phyloP scores from a whole-genome alignment of 164 flowering plant genomes.

The Berberis thunbergii region DNA sequence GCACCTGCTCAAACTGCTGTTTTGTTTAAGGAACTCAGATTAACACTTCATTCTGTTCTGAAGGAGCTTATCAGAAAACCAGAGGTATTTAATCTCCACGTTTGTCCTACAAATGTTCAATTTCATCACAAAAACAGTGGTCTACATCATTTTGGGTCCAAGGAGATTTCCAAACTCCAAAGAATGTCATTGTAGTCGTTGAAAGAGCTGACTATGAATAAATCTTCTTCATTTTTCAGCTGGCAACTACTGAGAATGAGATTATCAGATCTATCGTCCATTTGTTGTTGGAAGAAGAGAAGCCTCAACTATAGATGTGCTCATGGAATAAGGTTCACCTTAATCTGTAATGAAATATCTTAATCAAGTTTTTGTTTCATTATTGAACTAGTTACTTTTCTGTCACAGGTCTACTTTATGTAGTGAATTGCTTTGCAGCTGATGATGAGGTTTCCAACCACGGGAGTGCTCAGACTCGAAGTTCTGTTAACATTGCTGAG shows the following conservation, averaged over 20 bases:
- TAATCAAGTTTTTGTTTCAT: not conserved
- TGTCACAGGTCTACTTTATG: too few species aligned
- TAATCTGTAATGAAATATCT: not conserved
- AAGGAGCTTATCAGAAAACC: conserved; percentile 67
- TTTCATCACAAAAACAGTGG: not conserved
- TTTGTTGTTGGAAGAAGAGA: conserved; percentile 68
- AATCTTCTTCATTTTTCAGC: conserved; percentile 28
- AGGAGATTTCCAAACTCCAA: too few species aligned
- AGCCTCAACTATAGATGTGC: conserved; percentile 14
- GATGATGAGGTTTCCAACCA: not conserved
- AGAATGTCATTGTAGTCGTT: too few species aligned
- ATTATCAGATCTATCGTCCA: conserved; percentile 66
- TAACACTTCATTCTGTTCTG: conserved; percentile 64
- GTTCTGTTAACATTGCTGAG: too few species aligned
- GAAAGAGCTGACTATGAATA: not conserved
- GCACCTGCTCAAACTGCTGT: conserved; percentile 93
- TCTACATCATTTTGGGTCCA: too few species aligned
- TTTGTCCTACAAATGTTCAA: not conserved
- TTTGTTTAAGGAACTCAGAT: conserved; percentile 72
- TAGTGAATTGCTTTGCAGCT: too few species aligned
- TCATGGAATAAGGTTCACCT: conserved; percentile 4
- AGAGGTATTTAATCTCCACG: conserved; percentile 35
- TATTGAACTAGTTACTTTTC: not conserved
- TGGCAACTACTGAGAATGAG: conserved; percentile 39
- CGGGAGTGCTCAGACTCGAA: not conserved